phyloP scores from a whole-genome alignment of 2,329 filamentous ascomycete species.

The Didymella pomorum region DNA sequence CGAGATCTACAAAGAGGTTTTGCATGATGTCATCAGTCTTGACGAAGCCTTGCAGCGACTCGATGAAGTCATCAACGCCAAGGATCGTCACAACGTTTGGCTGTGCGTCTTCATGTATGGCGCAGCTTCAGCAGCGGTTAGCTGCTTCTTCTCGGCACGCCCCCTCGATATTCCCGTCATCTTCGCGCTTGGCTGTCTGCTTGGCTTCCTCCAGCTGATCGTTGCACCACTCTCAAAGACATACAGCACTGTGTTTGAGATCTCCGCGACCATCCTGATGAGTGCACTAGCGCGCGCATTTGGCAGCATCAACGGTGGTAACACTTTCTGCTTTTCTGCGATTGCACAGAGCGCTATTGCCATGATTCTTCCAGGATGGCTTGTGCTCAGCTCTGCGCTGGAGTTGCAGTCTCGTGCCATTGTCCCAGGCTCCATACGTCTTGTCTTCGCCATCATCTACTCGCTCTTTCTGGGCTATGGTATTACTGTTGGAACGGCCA shows the following conservation, averaged over 20 bases:
- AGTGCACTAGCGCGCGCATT: slow-evolving; percentile 58
- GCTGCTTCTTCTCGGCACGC: slow-evolving; percentile 78
- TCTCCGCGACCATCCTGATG: slow-evolving; percentile 56
- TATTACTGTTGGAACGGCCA: slow-evolving; percentile 58
- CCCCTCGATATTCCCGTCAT: slow-evolving; percentile 80
- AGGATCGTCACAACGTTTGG: slow-evolving; percentile 61
- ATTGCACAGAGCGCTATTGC: slow-evolving; percentile 59
- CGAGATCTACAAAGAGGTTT: slow-evolving; percentile 79
- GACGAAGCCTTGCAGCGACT: slow-evolving; percentile 72
- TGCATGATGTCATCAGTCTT: slow-evolving; percentile 74
- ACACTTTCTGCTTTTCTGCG: slow-evolving; percentile 59
- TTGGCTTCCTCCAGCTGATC: slow-evolving; percentile 78
- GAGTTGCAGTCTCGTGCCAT: slow-evolving; percentile 58
- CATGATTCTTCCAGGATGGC: slow-evolving; percentile 58
- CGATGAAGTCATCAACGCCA: slow-evolving; percentile 66
- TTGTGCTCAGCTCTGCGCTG: slow-evolving; percentile 57
- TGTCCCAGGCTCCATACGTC: slow-evolving; percentile 58
- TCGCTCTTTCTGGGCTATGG: slow-evolving; percentile 60
- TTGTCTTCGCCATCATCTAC: slow-evolving; percentile 62
- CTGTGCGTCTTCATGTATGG: slow-evolving; percentile 72
- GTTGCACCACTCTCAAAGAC: slow-evolving; percentile 76
- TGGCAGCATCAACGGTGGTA: slow-evolving; percentile 54
- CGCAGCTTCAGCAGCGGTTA: slow-evolving; percentile 75
- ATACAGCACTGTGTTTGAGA: slow-evolving; percentile 63
- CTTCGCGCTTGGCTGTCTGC: slow-evolving; percentile 74